Conservation (phyloP, 108 stramenopile genomes). For the Pseudonitzschia pungens region DNA sequence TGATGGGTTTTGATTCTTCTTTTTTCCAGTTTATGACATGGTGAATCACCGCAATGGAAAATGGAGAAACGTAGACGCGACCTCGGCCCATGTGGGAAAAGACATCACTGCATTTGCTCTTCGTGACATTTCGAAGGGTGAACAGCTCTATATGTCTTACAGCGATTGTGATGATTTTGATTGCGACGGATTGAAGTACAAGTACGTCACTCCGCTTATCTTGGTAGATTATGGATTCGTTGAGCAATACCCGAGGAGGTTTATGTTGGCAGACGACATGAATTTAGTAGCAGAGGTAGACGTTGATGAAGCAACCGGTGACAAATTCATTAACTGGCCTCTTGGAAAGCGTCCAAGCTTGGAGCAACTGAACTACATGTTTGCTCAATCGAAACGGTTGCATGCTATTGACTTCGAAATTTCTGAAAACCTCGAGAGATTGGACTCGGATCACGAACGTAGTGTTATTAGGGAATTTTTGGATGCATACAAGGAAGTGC, state of each 20-base stretch:
- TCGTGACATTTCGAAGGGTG: conserved; percentile 9
- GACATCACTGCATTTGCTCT: conserved; percentile 40
- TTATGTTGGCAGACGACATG: neutral
- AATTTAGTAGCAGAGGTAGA: conserved; percentile 11
- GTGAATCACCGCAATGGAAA: conserved; percentile 60
- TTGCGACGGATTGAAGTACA: conserved; percentile 6
- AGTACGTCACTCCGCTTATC: conserved; percentile 65
- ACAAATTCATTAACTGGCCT: conserved; percentile 6
- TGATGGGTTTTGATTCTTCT: neutral
- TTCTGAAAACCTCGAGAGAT: neutral
- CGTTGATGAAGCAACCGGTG: conserved; percentile 7
- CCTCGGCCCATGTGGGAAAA: conserved; percentile 16
- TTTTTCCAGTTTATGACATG: conserved; percentile 46
- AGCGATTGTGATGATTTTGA: conserved; percentile 6
- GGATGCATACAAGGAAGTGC: conserved; percentile 4
- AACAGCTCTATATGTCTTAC: conserved; percentile 17
- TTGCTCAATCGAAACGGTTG: conserved; percentile 11
- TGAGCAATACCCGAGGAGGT: conserved; percentile 54
- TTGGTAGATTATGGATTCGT: conserved; percentile 80
- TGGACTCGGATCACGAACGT: conserved; percentile 14
- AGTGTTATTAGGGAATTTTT: conserved; percentile 1
- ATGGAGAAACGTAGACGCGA: conserved; percentile 34
- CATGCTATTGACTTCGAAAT: neutral
- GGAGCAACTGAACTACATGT: conserved; percentile 5
- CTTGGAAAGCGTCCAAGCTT: neutral